A percentile compares a stretch with the other conserved stretches of the same genome.
phyloP scores from a whole-genome alignment of 2,329 filamentous ascomycete species.

The Epichloe uncinata region DNA sequence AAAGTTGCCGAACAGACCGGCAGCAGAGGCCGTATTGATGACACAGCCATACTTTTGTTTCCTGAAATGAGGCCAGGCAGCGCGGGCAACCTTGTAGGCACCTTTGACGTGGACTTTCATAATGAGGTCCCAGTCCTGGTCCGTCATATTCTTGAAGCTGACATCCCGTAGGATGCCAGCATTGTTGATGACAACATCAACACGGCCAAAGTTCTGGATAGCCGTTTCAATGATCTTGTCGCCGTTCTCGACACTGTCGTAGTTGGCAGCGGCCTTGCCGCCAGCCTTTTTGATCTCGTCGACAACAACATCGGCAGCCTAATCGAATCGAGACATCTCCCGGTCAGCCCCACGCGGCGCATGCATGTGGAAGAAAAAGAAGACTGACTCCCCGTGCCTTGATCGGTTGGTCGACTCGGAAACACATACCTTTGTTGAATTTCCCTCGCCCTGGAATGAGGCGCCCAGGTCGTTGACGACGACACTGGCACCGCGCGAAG shows the following conservation, averaged over 20 bases:
- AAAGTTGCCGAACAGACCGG: slow-evolving; percentile 89
- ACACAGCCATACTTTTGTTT: slow-evolving; percentile 97
- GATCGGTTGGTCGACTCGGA: neutral
- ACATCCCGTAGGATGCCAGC: slow-evolving; percentile 90
- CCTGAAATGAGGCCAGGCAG: slow-evolving; percentile 93
- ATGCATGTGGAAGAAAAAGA: neutral
- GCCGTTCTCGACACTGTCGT: slow-evolving; percentile 86
- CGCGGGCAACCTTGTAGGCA: slow-evolving; percentile 87
- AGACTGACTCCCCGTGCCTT: neutral
- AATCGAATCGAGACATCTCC: neutral
- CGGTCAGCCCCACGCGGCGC: neutral
- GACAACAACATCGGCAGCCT: slow-evolving; percentile 76
- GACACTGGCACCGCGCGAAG: slow-evolving; percentile 78
- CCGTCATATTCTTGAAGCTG: slow-evolving; percentile 98
- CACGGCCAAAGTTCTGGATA: slow-evolving; percentile 66
- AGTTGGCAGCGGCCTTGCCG: slow-evolving; percentile 95
- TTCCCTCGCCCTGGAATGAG: slow-evolving; percentile 86
- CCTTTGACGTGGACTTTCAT: slow-evolving; percentile 86
- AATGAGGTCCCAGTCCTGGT: slow-evolving; percentile 92
- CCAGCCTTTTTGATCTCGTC: slow-evolving; percentile 74
- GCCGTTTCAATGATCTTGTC: slow-evolving; percentile 89
- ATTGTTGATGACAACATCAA: slow-evolving; percentile 96
- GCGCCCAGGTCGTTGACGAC: slow-evolving; percentile 95
- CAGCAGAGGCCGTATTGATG: slow-evolving; percentile 94
- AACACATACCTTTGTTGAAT: slow-evolving; percentile 58